Conservation (phyloP, 306 rosid species). For the Quercus variabilis region DNA sequence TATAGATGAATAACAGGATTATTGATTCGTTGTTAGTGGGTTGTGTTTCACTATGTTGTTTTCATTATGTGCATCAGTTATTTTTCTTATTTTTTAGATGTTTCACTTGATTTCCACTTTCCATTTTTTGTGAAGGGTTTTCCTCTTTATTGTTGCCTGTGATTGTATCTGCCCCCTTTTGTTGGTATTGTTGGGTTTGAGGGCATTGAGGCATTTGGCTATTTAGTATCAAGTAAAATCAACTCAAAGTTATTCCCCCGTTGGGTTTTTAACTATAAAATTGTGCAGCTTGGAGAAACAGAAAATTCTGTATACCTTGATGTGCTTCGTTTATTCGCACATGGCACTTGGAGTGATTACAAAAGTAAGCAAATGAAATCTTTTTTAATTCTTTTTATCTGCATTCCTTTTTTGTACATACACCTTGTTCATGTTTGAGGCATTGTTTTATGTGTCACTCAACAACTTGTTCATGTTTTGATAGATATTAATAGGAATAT, state of each 20-base stretch:
- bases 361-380: constrained; percentile 53
- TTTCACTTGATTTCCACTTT: not conserved
- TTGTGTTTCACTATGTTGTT: not conserved
- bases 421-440: not conserved
- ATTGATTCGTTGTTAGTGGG: not conserved
- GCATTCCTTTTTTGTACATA: not conserved
- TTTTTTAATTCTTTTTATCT: not conserved
- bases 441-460: not conserved
- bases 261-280: constrained; percentile 3
- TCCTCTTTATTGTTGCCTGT: not conserved
- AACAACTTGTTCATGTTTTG: not conserved
- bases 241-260: not conserved
- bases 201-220: not conserved
- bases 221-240: not conserved
- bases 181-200: not conserved
- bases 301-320: constrained; percentile 63
- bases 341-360: constrained; percentile 93
- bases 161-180: not conserved
- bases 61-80: not conserved
- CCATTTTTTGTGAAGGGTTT: not conserved
- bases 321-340: constrained; percentile 76
- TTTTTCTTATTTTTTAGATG: not conserved
- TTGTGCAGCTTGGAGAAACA: constrained; percentile 70
- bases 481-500: not conserved
- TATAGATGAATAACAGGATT: not conserved